phyloP scores from a whole-genome alignment of 75 land plant genomes.

The Cryptomeria japonica region DNA sequence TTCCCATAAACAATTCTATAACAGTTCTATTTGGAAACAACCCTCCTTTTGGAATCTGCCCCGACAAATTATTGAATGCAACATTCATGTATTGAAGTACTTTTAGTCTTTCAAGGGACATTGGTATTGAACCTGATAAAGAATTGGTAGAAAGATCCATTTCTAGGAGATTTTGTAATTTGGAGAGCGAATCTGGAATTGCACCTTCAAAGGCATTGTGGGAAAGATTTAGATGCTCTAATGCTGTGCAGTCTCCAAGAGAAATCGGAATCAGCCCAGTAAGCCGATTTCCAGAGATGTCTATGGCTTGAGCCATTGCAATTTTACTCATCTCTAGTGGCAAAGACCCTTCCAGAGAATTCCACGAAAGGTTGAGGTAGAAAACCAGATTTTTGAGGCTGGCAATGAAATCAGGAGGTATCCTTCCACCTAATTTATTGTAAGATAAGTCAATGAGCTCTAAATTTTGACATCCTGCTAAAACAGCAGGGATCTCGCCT shows the following conservation, averaged over 20 bases:
- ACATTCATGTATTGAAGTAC: slow-evolving; percentile 11
- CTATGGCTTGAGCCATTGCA: slow-evolving; percentile 14
- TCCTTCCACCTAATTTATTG: slow-evolving; percentile 40
- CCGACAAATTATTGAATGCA: slow-evolving; percentile 16
- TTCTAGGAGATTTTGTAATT: slow-evolving; percentile 9
- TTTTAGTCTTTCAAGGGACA: neutral
- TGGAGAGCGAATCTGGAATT: slow-evolving; percentile 19
- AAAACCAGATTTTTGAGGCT: neutral
- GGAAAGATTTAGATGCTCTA: slow-evolving; percentile 20
- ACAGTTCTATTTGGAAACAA: slow-evolving; percentile 18
- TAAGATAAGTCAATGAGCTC: slow-evolving; percentile 64
- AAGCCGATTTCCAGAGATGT: slow-evolving; percentile 21
- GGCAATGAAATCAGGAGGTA: slow-evolving; percentile 12
- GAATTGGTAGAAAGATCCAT: slow-evolving; percentile 27
- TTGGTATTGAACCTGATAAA: slow-evolving; percentile 36
- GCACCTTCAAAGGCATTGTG: slow-evolving; percentile 26
- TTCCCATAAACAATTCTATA: neutral
- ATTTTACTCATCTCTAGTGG: slow-evolving; percentile 40
- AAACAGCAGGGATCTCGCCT: slow-evolving; percentile 55
- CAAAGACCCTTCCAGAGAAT: slow-evolving; percentile 16
- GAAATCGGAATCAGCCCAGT: slow-evolving; percentile 23
- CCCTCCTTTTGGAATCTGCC: slow-evolving; percentile 10
- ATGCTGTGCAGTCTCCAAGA: slow-evolving; percentile 11
- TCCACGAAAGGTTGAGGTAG: slow-evolving; percentile 6
- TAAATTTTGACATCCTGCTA: slow-evolving; percentile 45